Percentiles rank a stretch among this genome's conserved stretches.
phyloP scores from a whole-genome alignment of 179 eudicot genomes.

The Patellifolia procumbens region DNA sequence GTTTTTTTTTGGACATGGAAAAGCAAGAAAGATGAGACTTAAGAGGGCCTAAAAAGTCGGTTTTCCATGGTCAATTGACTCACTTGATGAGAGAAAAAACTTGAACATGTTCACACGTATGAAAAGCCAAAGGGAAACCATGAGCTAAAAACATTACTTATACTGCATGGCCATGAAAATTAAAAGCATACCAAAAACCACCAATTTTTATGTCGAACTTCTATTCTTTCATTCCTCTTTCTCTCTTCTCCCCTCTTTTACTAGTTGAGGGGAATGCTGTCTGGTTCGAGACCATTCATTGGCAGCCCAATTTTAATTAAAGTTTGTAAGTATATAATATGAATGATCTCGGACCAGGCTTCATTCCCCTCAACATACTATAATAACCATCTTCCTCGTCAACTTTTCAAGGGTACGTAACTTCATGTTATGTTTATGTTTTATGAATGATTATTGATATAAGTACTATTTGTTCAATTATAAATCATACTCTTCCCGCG shows the following conservation, averaged over 20 bases:
- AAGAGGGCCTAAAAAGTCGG: too few species aligned
- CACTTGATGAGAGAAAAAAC: slow-evolving; percentile 25
- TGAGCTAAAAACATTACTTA: not conserved
- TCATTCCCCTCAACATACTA: slow-evolving; percentile 40
- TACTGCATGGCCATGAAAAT: not conserved
- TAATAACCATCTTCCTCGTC: not conserved
- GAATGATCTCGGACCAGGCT: slow-evolving; percentile 44
- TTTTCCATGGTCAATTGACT: slow-evolving; percentile 16
- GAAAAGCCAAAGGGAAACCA: not conserved
- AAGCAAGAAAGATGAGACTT: not conserved
- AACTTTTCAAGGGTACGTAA: not conserved
- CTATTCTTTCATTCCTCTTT: not conserved
- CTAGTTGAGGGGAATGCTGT: slow-evolving; percentile 34
- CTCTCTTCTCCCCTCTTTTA: not conserved
- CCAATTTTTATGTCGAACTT: not conserved
- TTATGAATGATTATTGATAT: too few species aligned
- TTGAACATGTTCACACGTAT: slow-evolving; percentile 28
- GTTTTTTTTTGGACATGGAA: too few species aligned
- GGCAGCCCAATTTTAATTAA: too few species aligned
- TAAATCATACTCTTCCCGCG: too few species aligned
- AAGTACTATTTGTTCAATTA: too few species aligned
- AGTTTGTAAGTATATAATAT: too few species aligned
- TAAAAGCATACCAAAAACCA: too few species aligned
- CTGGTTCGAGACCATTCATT: slow-evolving; percentile 37
- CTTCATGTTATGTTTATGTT: not conserved